phyloP scores from a whole-genome alignment of 169 alveolate genomes.

The Plasmodium yoelii region DNA sequence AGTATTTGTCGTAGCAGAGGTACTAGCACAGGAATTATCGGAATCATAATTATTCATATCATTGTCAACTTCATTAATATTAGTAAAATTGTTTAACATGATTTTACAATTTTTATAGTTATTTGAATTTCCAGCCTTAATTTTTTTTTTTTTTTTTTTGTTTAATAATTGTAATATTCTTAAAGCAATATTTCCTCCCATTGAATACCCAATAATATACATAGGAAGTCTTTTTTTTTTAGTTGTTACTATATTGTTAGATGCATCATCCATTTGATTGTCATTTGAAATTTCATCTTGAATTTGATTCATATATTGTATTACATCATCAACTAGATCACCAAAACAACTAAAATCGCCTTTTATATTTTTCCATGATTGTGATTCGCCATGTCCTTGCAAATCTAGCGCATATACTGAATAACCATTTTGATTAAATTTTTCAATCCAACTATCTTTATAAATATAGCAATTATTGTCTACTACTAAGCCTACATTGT shows the following conservation, averaged over 20 bases:
- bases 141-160: constrained; percentile 13
- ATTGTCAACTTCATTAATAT: no score
- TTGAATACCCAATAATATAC: constrained; percentile 76
- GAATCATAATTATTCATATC: no score
- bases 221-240: constrained; percentile 17
- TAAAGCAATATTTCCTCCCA: constrained; percentile 83
- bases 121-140: background rate
- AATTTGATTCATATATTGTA: constrained; percentile 79
- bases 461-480: constrained; percentile 73
- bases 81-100: no score
- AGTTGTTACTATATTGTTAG: constrained; percentile 3
- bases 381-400: constrained; percentile 82
- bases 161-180: constrained; percentile 57
- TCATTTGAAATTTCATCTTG: constrained; percentile 4
- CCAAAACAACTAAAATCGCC: constrained; percentile 63
- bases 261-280: background rate
- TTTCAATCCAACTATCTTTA: constrained; percentile 79
- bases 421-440: constrained; percentile 78
- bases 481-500: constrained; percentile 22
- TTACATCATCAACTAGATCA: constrained; percentile 78
- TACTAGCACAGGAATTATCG: no score
- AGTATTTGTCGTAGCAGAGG: no score
- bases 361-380: constrained; percentile 61
- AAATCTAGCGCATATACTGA: constrained; percentile 79
- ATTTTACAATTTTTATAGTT: no score